Percentiles rank a stretch among this genome's conserved stretches.
Evolutionary conservation across 257 asterid genomes (phyloP).

Genomic region (Haberlea rhodopensis): DNA sequence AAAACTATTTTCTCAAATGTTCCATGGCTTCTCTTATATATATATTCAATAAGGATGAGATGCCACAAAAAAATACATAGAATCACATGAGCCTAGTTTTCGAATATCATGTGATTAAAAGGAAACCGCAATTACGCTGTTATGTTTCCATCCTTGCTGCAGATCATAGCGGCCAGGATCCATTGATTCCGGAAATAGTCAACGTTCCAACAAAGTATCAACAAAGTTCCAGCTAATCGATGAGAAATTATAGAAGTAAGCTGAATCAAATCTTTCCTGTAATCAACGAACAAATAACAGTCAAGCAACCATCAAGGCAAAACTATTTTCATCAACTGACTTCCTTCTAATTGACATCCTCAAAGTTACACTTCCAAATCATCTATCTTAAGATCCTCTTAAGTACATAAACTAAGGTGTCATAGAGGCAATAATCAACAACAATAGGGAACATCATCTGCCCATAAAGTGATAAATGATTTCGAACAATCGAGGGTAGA

Average conservation of each 20-base stretch:
- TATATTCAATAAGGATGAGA: constrained; percentile 77
- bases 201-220: constrained; percentile 52
- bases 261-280: constrained; percentile 74
- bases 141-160: constrained; percentile 99
- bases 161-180: constrained; percentile 96
- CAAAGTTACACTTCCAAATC: constrained; percentile 39
- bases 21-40: constrained; percentile 88
- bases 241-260: constrained; percentile 61
- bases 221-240: constrained; percentile 54
- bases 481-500: constrained; percentile 13
- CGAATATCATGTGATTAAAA: constrained; percentile 92
- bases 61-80: constrained; percentile 70
- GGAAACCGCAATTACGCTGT: constrained; percentile 99
- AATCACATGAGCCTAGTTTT: constrained; percentile 83
- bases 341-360: constrained; percentile 49
- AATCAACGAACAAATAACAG: constrained; percentile 65
- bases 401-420: constrained; percentile 29
- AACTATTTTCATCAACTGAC: constrained; percentile 43
- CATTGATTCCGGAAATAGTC: constrained; percentile 58
- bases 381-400: constrained; percentile 32
- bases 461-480: constrained; percentile 20
- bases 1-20: no score
- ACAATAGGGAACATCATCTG: constrained; percentile 22
- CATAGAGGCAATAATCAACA: constrained; percentile 32
- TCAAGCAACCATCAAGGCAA: constrained; percentile 49